phyloP scores from a whole-genome alignment of 169 alveolate species.

The Eimeria mitis region DNA sequence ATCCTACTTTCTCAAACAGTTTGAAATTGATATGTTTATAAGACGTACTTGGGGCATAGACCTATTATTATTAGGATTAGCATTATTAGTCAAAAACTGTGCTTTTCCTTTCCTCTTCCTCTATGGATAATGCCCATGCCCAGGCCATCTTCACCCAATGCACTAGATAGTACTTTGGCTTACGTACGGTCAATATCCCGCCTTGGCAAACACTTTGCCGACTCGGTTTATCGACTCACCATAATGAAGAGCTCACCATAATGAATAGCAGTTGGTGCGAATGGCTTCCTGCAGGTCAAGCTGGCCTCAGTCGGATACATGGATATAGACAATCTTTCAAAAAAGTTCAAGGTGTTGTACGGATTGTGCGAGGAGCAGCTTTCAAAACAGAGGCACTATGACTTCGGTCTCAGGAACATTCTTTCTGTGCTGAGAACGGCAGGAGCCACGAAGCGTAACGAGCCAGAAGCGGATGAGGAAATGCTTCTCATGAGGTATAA shows the following conservation, averaged over 20 bases:
- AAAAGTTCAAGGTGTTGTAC: constrained; percentile 97
- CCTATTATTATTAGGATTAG: too few species aligned
- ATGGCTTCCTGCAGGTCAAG: constrained; percentile 88
- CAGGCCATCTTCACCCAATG: background rate
- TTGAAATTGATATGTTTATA: background rate
- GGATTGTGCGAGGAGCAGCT: constrained; percentile 97
- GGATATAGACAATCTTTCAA: constrained; percentile 92
- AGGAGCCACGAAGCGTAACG: constrained; percentile 95
- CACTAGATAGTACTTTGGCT: background rate
- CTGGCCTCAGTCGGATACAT: constrained; percentile 97
- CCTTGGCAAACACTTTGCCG: background rate
- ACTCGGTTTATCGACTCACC: background rate
- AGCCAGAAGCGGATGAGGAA: constrained; percentile 94
- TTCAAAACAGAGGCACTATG: constrained; percentile 97
- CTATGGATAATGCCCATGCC: background rate
- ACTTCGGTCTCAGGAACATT: constrained; percentile 97
- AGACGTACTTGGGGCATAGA: too few species aligned
- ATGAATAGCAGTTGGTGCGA: background rate
- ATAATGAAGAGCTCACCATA: background rate
- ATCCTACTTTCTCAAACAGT: background rate
- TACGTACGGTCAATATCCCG: background rate
- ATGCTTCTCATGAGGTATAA: constrained; percentile 86
- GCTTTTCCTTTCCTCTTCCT: background rate
- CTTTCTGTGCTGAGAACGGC: constrained; percentile 97
- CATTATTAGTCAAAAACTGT: background rate